Percentiles rank a stretch among this genome's conserved stretches.
Evolutionary conservation across 2,329 filamentous ascomycete genomes (phyloP).

Genomic region (Talaromyces sp.): DNA sequence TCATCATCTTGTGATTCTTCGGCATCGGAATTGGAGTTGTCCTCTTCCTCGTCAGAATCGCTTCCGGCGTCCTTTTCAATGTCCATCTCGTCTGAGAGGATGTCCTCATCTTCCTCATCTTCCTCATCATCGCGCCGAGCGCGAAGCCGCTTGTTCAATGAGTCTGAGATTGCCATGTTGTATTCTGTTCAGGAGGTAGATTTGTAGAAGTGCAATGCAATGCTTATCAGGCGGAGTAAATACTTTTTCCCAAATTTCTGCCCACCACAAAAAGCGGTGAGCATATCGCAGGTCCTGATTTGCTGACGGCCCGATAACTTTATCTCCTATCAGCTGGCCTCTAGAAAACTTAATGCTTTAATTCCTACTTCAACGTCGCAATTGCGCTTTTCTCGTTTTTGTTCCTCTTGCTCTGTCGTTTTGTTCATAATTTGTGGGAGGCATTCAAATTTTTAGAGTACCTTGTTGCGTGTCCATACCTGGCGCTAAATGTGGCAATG

Average conservation of each 20-base stretch:
- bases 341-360: not conserved
- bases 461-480: not conserved
- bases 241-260: conserved; percentile 9
- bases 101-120: conserved; percentile 31
- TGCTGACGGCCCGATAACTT: not conserved
- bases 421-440: no score
- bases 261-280: not conserved
- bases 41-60: conserved; percentile 19
- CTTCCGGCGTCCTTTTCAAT: conserved; percentile 6
- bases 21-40: conserved; percentile 18
- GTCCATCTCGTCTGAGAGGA: conserved; percentile 21
- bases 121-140: conserved; percentile 43
- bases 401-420: not conserved
- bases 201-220: not conserved
- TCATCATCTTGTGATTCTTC: conserved; percentile 29
- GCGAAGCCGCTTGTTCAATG: conserved; percentile 42
- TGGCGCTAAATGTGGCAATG: not conserved
- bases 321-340: not conserved
- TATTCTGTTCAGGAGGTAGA: not conserved
- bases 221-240: conserved; percentile 6
- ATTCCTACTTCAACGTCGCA: not conserved
- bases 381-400: not conserved
- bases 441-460: not conserved
- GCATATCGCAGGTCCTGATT: not conserved
- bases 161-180: conserved; percentile 36